Evolutionary conservation across 2,329 filamentous ascomycete species (phyloP).

Genomic region (Cladosporium sp.): DNA sequence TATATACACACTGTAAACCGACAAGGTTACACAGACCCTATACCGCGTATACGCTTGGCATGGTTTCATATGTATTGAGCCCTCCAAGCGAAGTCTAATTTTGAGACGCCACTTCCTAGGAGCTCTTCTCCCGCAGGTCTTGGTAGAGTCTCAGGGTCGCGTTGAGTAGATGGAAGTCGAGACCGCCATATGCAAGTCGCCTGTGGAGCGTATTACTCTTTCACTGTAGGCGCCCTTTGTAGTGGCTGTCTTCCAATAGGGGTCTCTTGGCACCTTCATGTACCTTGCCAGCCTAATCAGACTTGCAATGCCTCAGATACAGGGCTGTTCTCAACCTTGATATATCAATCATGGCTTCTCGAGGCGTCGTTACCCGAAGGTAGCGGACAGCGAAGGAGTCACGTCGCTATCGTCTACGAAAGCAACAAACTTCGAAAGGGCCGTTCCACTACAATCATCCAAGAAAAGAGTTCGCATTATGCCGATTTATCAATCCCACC

Average conservation of each 20-base stretch:
- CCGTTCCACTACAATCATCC: not conserved
- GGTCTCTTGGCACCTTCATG: not conserved
- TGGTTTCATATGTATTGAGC: not conserved
- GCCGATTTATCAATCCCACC: not conserved
- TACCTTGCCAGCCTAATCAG: not conserved
- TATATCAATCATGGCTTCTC: not conserved
- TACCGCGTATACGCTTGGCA: not conserved
- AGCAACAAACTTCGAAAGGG: not conserved
- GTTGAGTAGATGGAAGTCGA: not conserved
- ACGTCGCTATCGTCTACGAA: not conserved
- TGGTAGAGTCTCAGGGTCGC: not conserved
- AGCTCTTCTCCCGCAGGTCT: not conserved
- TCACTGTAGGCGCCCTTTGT: not conserved
- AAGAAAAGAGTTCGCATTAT: not conserved
- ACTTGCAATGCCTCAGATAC: not conserved
- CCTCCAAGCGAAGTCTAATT: not conserved
- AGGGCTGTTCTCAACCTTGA: not conserved
- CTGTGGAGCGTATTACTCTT: not conserved
- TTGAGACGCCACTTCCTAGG: not conserved
- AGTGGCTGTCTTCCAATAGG: not conserved
- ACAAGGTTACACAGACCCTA: not conserved
- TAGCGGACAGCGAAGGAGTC: not conserved
- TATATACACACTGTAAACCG: not conserved
- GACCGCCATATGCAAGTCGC: not conserved
- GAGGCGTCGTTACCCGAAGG: not conserved